phyloP scores from a whole-genome alignment of 257 asterid species.

The Solanum clarkiae region DNA sequence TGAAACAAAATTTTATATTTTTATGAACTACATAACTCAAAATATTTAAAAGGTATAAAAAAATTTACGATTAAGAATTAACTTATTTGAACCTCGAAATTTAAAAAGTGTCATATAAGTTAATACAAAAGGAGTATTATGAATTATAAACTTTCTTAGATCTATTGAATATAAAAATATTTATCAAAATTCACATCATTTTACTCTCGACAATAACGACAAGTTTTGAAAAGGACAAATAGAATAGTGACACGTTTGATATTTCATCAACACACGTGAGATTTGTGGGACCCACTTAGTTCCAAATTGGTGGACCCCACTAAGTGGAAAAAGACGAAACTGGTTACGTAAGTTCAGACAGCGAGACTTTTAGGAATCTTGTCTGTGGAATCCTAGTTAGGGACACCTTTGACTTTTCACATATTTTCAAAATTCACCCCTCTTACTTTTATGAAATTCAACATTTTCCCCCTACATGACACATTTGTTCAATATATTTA shows the following conservation, averaged over 20 bases:
- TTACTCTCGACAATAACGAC: too few relatives aligned
- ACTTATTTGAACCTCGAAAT: too few relatives aligned
- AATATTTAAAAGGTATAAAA: too few relatives aligned
- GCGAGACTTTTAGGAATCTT: background rate
- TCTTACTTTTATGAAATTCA: background rate
- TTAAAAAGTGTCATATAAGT: too few relatives aligned
- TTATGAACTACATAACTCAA: too few relatives aligned
- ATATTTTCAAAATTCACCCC: background rate
- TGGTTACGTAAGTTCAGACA: background rate
- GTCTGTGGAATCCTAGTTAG: conserved; percentile 19
- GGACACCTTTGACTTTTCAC: background rate
- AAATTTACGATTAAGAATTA: too few relatives aligned
- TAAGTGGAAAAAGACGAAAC: conserved; percentile 3
- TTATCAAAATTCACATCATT: too few relatives aligned
- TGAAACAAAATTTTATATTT: too few relatives aligned
- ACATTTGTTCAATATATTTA: too few relatives aligned
- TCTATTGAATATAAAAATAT: background rate
- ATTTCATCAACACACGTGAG: background rate
- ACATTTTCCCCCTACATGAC: background rate
- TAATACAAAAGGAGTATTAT: too few relatives aligned
- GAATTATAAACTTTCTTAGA: too few relatives aligned
- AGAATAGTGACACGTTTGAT: background rate
- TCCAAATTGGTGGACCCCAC: background rate
- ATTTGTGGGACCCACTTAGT: background rate
- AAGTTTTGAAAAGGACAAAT: background rate